Evolutionary conservation across 2,329 filamentous ascomycete species (phyloP), one percentile per base, ranked within the genome.

Genomic region (Arachnopeziza araneosa): DNA sequence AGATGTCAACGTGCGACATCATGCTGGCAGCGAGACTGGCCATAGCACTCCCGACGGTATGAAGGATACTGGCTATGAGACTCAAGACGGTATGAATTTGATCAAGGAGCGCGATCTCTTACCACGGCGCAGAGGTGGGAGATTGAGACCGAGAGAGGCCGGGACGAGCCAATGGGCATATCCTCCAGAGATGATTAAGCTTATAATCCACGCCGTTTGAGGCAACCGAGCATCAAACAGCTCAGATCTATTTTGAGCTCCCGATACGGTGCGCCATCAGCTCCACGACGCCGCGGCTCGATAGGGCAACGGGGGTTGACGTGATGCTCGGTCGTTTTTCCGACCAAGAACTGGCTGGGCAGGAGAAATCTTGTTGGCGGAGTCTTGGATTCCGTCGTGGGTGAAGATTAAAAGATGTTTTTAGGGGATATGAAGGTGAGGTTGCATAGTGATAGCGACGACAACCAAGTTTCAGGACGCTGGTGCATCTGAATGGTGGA

Each of bases 181-280:
- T 19, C 36, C 3, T 19, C 12, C 36, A 44, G 17, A 2, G 36
- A 44, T 44, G 36, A 44, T 19, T 19, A 44, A 44, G 36, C 36
- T 14, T 44, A 44, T 44, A 44, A 8, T 19, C 17, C 14, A 9
- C 48, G 49, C 55, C 48, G 22, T 56, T 56, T 56, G 24, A 22
- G 55, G 54, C 54, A 50, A 50, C 54, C 54, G 44, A 56, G 54
- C 32, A 50, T 44, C 36, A 44, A 44, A 44, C 36, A 44, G 12
- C 36, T 17, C 36, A 44, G 12, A 19, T 44, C 36, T 44, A 44
- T 44, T 44, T 44, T 44, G 36, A 44, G 36, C 12, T 44, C 36
- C 36, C 17, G 36, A 14, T 44, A 44, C 36, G 30, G 30, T 14
- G 30, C 14, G 30, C 30, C 30, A 14, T 14, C 14, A 14, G 7